Evolutionary conservation across 208 protist genomes (phyloP), one percentile per base, ranked within the genome.

Genomic region (Trypanosoma conorhini): DNA sequence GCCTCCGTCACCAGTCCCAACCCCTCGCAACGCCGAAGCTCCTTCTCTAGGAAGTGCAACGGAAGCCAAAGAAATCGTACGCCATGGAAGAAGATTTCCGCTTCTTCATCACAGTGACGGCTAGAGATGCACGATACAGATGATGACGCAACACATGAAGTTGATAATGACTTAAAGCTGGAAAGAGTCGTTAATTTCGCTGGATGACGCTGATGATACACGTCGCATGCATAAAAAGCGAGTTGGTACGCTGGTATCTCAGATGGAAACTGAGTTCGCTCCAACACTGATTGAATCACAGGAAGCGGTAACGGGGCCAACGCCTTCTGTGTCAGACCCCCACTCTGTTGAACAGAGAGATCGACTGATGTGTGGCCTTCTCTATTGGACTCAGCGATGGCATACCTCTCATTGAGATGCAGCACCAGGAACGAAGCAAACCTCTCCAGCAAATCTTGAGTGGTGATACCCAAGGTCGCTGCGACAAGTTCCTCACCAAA

Each of bases 51-150:
- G 48, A 77, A 77, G 31, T 44, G 38, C 22, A 59, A 28, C 8
- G 72, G 72, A 30, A 77, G 58, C 72, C 72, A 77, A 26, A 77
- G 60, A 57, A 77, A 77, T 12, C 72, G 65, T 30, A 77, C 60
- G 60, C 58, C 24, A 38, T 55, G 24, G 7, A 77, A 50, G 12
- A 77, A 17, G 1, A 58, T 33, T 54, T 68, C 60, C 26, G 65
- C 66, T 31, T 62, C 72, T 31, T 62, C 48, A 15, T 65, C 48
- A 50, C 72, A 77, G 2, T 44, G 55, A 57, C 63, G 64, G 46
- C 28, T 42, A 15, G 22, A 65, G n/a, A 51, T 54, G 44, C 40
- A 46, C 30, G 44, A 44, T n/a, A 46, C 0, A 24, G 40, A 62
- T 22, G 48, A 21, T 52, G 42, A 62, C 51, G 51, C 15, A 10